Percentiles rank a stretch among this genome's conserved stretches.
phyloP scores from a whole-genome alignment of 1,284 basidiomycete species.

The Trichosporon coremiiforme region DNA sequence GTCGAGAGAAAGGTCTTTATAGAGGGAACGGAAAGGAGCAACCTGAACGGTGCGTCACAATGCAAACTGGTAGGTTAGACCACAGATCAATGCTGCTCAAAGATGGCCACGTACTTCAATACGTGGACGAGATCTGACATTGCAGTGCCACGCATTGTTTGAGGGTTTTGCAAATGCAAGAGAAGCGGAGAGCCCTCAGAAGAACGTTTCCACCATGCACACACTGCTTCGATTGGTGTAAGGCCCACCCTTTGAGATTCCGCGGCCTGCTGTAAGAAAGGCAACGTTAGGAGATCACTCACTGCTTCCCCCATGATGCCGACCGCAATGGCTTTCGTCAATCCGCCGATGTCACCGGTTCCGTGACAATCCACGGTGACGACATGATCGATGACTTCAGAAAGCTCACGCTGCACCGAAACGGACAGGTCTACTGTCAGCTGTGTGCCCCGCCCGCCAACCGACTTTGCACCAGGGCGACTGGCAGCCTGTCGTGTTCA shows the following conservation, averaged over 20 bases:
- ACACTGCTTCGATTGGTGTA: background rate
- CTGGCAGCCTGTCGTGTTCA: background rate
- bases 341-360: background rate
- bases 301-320: background rate
- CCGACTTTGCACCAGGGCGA: background rate
- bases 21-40: constrained; percentile 47
- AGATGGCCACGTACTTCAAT: constrained; percentile 35
- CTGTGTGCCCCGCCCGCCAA: background rate
- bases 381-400: background rate
- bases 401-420: background rate
- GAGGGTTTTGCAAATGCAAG: constrained; percentile 46
- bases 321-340: background rate
- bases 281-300: background rate
- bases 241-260: background rate
- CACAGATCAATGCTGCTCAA: no score
- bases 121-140: constrained; percentile 47
- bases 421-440: background rate
- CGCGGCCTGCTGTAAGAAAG: background rate
- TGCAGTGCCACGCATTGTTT: constrained; percentile 33
- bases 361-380: background rate
- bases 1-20: constrained; percentile 38
- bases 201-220: background rate
- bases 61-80: constrained; percentile 33
- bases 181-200: constrained; percentile 34
- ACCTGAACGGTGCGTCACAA: constrained; percentile 35